These are phyloP conservation scores for Diplodia mutila DNA, from an alignment of 2,329 filamentous ascomycete species.

Conservation along the genomic window DNA sequence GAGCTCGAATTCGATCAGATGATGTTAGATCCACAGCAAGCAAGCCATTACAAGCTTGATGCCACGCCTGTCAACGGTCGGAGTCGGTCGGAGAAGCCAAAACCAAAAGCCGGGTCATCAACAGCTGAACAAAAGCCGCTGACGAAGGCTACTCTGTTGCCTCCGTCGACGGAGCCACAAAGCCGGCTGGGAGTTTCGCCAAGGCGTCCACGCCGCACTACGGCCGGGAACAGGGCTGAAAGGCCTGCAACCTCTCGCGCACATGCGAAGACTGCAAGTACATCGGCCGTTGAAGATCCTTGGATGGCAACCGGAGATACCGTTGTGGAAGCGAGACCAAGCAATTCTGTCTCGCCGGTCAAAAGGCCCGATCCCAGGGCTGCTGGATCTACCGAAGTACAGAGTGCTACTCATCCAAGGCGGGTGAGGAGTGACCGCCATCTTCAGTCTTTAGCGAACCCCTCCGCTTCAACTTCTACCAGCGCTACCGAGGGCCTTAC, in stretches of 20 bases:
- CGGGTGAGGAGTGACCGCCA: slow-evolving; percentile 16
- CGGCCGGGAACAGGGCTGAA: not conserved
- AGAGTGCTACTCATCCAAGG: not conserved
- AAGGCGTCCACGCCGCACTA: slow-evolving; percentile 7
- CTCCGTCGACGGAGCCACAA: not conserved
- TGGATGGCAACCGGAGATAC: slow-evolving; percentile 18
- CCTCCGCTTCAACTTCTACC: not conserved
- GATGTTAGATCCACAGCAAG: slow-evolving; percentile 25
- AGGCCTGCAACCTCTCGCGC: not conserved
- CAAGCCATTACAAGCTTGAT: slow-evolving; percentile 16
- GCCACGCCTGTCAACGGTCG: slow-evolving; percentile 17
- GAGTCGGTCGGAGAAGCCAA: not conserved
- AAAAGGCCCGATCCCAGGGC: not conserved
- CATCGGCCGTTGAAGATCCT: slow-evolving; percentile 12
- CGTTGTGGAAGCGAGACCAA: not conserved
- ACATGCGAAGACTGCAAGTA: not conserved
- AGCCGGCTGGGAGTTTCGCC: not conserved
- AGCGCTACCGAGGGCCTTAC: not conserved
- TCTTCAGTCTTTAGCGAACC: not conserved
- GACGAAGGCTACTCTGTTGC: not conserved
- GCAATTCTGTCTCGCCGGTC: not conserved
- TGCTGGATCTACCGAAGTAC: not conserved
- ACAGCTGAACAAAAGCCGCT: not conserved
- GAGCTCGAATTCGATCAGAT: slow-evolving; percentile 19
- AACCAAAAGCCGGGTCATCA: not conserved